Percentiles rank a stretch among this genome's conserved stretches.
Evolutionary conservation across 306 rosid genomes (phyloP).

Genomic region (Cicer yamashitae): DNA sequence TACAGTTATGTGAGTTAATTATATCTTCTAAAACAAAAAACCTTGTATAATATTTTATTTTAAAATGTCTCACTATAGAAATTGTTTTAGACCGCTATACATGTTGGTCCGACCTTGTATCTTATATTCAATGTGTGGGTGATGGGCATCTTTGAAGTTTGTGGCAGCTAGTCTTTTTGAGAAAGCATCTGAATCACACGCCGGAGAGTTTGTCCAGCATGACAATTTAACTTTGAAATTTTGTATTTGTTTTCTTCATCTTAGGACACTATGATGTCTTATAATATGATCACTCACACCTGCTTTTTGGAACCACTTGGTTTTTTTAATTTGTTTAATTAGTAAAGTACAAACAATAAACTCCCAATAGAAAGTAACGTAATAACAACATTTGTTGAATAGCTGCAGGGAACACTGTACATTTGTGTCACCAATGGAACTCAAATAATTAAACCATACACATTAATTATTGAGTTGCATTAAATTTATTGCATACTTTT

Average conservation of each 20-base stretch:
- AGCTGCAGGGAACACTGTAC: slow-evolving; percentile 40
- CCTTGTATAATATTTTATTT: too few relatives aligned
- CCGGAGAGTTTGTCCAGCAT: slow-evolving; percentile 52
- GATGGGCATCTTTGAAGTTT: slow-evolving; percentile 49
- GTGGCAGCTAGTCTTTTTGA: slow-evolving; percentile 36
- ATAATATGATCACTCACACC: slow-evolving; percentile 47
- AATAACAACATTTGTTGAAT: slow-evolving; percentile 44
- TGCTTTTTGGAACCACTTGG: slow-evolving; percentile 49
- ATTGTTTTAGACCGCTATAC: too few relatives aligned
- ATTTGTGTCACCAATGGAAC: slow-evolving; percentile 19
- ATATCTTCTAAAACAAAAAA: too few relatives aligned
- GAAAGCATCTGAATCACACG: slow-evolving; percentile 55
- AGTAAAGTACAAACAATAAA: slow-evolving; percentile 44
- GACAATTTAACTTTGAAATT: slow-evolving; percentile 39
- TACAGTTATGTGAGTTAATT: too few relatives aligned
- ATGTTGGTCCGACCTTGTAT: too few relatives aligned
- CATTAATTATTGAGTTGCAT: slow-evolving; percentile 36
- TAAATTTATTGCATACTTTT: not conserved
- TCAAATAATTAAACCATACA: slow-evolving; percentile 33
- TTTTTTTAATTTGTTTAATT: slow-evolving; percentile 41
- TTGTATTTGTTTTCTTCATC: slow-evolving; percentile 42
- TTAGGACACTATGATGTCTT: slow-evolving; percentile 44
- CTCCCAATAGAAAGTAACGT: slow-evolving; percentile 45
- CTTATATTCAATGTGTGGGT: not conserved
- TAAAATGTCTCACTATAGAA: too few relatives aligned